These are phyloP conservation scores for Colletotrichum sp. DNA, from an alignment of 2,329 filamentous ascomycete genomes.

Conservation along the genomic window DNA sequence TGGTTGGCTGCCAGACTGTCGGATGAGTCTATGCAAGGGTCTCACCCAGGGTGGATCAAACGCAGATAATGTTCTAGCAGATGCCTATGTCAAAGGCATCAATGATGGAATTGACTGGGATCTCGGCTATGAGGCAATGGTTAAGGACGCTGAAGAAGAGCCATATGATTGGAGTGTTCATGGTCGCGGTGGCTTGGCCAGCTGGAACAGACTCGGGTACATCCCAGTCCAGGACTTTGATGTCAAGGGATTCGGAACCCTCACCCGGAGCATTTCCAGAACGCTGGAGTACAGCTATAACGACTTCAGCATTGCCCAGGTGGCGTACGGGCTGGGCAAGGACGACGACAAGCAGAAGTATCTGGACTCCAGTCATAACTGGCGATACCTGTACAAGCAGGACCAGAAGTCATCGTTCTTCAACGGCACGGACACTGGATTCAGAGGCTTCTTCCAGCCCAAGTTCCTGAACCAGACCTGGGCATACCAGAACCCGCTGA, in stretches of 20 bases:
- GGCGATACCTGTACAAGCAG: constrained; percentile 69
- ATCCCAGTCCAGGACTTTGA: constrained; percentile 76
- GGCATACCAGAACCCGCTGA: constrained; percentile 71
- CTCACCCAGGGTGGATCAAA: constrained; percentile 80
- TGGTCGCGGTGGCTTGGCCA: constrained; percentile 72
- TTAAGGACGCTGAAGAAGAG: constrained; percentile 75
- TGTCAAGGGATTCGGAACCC: constrained; percentile 67
- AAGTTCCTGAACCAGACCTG: constrained; percentile 71
- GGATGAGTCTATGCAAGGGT: constrained; percentile 78
- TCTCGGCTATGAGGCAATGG: constrained; percentile 71
- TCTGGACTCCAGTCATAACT: constrained; percentile 63
- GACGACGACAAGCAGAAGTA: constrained; percentile 65
- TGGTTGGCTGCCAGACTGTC: constrained; percentile 77
- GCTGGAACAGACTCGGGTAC: constrained; percentile 75
- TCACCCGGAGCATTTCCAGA: constrained; percentile 73
- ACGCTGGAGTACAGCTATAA: constrained; percentile 82
- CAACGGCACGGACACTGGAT: constrained; percentile 66
- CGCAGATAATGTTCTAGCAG: constrained; percentile 71
- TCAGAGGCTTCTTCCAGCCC: constrained; percentile 74
- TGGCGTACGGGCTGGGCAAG: constrained; percentile 63
- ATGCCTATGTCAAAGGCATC: constrained; percentile 72
- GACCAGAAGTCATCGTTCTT: constrained; percentile 60
- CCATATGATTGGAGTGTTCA: constrained; percentile 73
- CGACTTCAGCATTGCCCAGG: constrained; percentile 71
- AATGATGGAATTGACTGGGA: constrained; percentile 67